These are phyloP conservation scores for Garcia nutans DNA, from an alignment of 345 rosid species.

Conservation along the genomic window DNA sequence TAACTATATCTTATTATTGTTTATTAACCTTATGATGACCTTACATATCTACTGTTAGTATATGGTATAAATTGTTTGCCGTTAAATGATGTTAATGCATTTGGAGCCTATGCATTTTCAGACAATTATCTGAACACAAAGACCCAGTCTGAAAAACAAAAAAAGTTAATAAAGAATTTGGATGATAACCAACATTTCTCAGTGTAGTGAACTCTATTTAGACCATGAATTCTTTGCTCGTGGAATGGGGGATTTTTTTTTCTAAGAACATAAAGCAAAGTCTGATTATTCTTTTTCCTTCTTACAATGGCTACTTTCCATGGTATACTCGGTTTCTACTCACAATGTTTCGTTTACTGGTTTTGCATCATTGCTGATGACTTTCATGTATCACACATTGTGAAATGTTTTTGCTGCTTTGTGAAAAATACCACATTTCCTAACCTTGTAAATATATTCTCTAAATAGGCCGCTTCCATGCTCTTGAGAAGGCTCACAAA, in stretches of 20 bases:
- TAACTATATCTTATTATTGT: neutral
- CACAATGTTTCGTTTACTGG: neutral
- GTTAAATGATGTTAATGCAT: neutral
- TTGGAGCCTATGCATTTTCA: neutral
- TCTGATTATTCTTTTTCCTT: neutral
- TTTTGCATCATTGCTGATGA: neutral
- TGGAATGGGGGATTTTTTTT: neutral
- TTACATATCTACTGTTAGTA: neutral
- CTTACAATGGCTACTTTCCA: neutral
- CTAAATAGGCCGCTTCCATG: slow-evolving; percentile 83
- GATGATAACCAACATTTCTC: neutral
- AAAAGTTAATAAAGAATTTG: neutral
- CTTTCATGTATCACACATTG: neutral
- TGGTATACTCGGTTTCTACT: neutral
- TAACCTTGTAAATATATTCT: neutral
- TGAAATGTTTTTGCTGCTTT: neutral
- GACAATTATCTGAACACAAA: neutral
- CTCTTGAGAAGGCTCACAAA: slow-evolving; percentile 81
- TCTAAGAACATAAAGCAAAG: neutral
- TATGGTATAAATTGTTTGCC: neutral
- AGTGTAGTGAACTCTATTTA: neutral
- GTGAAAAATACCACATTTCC: neutral
- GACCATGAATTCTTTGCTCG: neutral
- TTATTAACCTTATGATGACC: neutral
- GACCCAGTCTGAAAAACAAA: neutral